Conservation (phyloP, 2,329 filamentous ascomycete species). For the Xenoacremonium recifei region DNA sequence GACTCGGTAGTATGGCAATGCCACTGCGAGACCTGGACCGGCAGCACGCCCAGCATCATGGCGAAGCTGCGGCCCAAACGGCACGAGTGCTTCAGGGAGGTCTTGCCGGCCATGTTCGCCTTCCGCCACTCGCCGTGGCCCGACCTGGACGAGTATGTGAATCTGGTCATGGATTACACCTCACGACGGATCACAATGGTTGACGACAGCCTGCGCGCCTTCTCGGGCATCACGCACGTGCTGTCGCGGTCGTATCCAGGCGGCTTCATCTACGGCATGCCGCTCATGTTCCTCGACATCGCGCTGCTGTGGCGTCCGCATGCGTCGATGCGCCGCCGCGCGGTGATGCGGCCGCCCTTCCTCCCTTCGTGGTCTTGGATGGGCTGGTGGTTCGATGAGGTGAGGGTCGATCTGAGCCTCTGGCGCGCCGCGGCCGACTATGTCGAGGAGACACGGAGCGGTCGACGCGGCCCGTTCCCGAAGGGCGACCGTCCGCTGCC, state of each 20-base stretch:
- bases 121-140: slow-evolving; percentile 44
- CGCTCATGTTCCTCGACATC: slow-evolving; percentile 44
- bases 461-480: slow-evolving; percentile 28
- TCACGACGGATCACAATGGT: slow-evolving; percentile 37
- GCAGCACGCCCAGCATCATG: slow-evolving; percentile 28
- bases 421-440: slow-evolving; percentile 45
- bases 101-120: slow-evolving; percentile 33
- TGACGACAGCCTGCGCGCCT: slow-evolving; percentile 42
- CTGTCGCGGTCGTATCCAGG: slow-evolving; percentile 40
- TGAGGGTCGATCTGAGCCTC: slow-evolving; percentile 40
- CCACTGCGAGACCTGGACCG: slow-evolving; percentile 44
- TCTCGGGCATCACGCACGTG: slow-evolving; percentile 41
- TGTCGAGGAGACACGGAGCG: slow-evolving; percentile 35
- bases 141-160: slow-evolving; percentile 44
- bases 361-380: slow-evolving; percentile 48
- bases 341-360: slow-evolving; percentile 34
- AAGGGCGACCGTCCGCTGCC: slow-evolving; percentile 37
- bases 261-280: slow-evolving; percentile 46
- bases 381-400: slow-evolving; percentile 46
- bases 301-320: slow-evolving; percentile 45
- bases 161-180: slow-evolving; percentile 44
- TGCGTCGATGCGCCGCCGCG: slow-evolving; percentile 40
- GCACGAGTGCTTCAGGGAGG: slow-evolving; percentile 30
- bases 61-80: slow-evolving; percentile 31
- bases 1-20: slow-evolving; percentile 45